Percentiles rank a stretch among this genome's conserved stretches.
phyloP scores from a whole-genome alignment of 129 eudicot genomes.

The Logfia minima region DNA sequence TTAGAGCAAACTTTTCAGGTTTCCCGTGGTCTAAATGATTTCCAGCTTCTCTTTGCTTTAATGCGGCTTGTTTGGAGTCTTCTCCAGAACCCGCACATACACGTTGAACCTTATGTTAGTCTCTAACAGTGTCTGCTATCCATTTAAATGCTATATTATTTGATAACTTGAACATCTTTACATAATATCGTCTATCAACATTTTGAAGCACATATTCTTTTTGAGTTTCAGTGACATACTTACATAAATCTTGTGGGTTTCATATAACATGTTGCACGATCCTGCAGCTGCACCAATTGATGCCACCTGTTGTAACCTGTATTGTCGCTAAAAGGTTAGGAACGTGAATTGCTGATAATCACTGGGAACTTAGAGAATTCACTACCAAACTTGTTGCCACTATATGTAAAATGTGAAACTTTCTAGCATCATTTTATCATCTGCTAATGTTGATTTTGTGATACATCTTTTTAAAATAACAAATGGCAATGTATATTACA shows the following conservation, averaged over 20 bases:
- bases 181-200: not conserved
- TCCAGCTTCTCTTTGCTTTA: slow-evolving; percentile 54
- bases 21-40: slow-evolving; percentile 57
- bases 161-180: not conserved
- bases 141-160: not conserved
- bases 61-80: slow-evolving; percentile 77
- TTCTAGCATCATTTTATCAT: no score
- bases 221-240: not conserved
- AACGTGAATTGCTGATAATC: slow-evolving; percentile 58
- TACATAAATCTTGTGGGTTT: not conserved
- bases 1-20: slow-evolving; percentile 25
- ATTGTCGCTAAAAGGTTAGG: slow-evolving; percentile 65
- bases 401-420: slow-evolving; percentile 67
- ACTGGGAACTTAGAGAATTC: slow-evolving; percentile 75
- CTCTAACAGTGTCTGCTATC: not conserved
- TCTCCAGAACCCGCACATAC: slow-evolving; percentile 67
- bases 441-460: no score
- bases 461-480: slow-evolving; percentile 3
- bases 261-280: slow-evolving; percentile 10
- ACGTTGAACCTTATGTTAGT: slow-evolving; percentile 66
- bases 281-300: slow-evolving; percentile 66
- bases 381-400: slow-evolving; percentile 62
- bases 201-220: not conserved
- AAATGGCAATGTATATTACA: slow-evolving; percentile 31
- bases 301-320: slow-evolving; percentile 69